Conservation (phyloP, 192 early-diverging fungal species). For the Backusella morwellensis region DNA sequence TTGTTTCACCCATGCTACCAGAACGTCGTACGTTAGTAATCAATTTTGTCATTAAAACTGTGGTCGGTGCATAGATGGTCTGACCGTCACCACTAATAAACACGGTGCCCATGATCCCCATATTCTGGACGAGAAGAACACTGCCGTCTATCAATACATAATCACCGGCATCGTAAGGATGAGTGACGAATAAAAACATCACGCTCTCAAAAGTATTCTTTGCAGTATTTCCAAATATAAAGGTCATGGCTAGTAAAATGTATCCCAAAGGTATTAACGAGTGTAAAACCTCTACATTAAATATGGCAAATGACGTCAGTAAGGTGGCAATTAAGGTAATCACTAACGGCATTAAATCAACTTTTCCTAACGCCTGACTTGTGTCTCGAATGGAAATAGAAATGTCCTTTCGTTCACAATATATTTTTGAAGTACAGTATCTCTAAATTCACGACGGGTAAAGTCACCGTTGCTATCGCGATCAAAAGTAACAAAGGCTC, state of each 20-base stretch:
- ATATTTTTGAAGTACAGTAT: conserved; percentile 69
- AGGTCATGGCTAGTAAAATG: conserved; percentile 65
- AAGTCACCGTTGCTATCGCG: conserved; percentile 85
- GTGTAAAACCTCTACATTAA: conserved; percentile 21
- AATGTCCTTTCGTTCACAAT: conserved; percentile 75
- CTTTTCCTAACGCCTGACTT: conserved; percentile 82
- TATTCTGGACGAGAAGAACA: conserved; percentile 66
- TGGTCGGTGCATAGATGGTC: conserved; percentile 75
- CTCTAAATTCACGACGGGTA: conserved; percentile 76
- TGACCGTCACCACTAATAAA: conserved; percentile 82
- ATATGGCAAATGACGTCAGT: conserved; percentile 48
- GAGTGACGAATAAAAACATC: conserved; percentile 81
- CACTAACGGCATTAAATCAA: conserved; percentile 61
- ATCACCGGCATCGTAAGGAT: conserved; percentile 76
- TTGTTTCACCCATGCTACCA: conserved; percentile 51
- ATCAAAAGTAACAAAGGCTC: conserved; percentile 86
- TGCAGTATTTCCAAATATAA: conserved; percentile 82
- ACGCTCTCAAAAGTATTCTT: conserved; percentile 79
- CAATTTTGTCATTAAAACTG: conserved; percentile 53
- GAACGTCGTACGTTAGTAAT: conserved; percentile 76
- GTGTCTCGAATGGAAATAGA: conserved; percentile 71
- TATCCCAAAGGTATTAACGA: conserved; percentile 26
- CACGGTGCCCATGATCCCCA: conserved; percentile 78
- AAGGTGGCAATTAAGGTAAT: conserved; percentile 48
- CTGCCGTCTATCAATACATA: conserved; percentile 65